These are phyloP conservation scores for Microstegium vimineum DNA, from an alignment of 176 grass and related monocot species.

Conservation along the genomic window DNA sequence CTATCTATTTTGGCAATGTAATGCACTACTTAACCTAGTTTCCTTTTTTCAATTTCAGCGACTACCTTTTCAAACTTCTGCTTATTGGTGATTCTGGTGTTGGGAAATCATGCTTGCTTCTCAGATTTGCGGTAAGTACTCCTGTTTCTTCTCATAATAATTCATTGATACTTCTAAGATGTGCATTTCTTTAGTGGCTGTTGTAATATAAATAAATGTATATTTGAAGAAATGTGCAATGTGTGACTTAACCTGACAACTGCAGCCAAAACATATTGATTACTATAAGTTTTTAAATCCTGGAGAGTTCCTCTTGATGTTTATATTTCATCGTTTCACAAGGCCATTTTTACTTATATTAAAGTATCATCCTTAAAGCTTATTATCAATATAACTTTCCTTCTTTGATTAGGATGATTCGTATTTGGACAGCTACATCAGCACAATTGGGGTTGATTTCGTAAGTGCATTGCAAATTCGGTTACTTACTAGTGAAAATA, in stretches of 20 bases:
- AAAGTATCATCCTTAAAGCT: background rate
- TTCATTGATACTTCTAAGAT: background rate
- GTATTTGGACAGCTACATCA: constrained; percentile 87
- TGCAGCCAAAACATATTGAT: background rate
- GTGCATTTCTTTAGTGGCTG: background rate
- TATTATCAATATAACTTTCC: background rate
- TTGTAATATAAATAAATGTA: background rate
- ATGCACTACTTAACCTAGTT: background rate
- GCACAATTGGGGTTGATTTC: constrained; percentile 87
- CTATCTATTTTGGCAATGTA: background rate
- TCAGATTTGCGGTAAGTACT: constrained; percentile 52
- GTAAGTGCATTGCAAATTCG: constrained; percentile 35
- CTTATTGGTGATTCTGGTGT: constrained; percentile 73
- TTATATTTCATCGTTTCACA: background rate
- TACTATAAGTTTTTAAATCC: background rate
- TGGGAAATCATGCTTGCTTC: constrained; percentile 63
- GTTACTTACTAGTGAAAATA: background rate
- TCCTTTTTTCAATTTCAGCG: constrained; percentile 28
- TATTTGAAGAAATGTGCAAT: background rate
- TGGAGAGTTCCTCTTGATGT: background rate
- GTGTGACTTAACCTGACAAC: background rate
- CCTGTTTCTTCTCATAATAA: background rate
- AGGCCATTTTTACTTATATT: background rate
- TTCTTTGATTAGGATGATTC: constrained; percentile 65
- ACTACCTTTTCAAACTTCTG: constrained; percentile 66